Evolutionary conservation across 768 basidiomycete species (phyloP).

Genomic region (Mycena albidolilacea): DNA sequence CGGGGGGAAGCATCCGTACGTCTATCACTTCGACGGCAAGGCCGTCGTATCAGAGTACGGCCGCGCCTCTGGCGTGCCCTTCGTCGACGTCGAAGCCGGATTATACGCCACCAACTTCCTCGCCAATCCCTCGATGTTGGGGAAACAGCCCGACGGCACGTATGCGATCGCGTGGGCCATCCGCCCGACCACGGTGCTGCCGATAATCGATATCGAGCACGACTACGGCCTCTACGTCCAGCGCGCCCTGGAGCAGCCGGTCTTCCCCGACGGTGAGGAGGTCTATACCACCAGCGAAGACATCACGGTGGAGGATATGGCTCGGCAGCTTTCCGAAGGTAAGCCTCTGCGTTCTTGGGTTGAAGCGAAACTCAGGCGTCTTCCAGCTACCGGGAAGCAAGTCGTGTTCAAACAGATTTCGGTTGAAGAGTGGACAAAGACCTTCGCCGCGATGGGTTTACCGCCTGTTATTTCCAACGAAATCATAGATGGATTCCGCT

Average conservation of each 20-base stretch:
- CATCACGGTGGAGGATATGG: conserved; percentile 18
- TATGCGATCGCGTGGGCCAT: background rate
- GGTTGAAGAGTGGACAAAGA: background rate
- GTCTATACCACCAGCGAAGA: conserved; percentile 13
- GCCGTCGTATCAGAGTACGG: conserved; percentile 24
- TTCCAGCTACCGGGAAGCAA: conserved; percentile 10
- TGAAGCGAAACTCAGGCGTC: background rate
- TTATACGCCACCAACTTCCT: conserved; percentile 24
- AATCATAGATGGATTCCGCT: conserved; percentile 3
- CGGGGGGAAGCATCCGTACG: conserved; percentile 9
- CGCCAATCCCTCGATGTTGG: background rate
- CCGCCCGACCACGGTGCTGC: conserved; percentile 10
- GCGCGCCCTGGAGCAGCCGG: conserved; percentile 15
- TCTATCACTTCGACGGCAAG: conserved; percentile 26
- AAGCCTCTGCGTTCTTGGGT: background rate
- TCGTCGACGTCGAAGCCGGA: conserved; percentile 33
- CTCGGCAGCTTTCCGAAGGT: conserved; percentile 18
- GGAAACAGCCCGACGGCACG: conserved; percentile 18
- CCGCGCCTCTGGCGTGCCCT: conserved; percentile 16
- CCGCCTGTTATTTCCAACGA: background rate
- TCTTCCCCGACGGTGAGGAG: conserved; percentile 13
- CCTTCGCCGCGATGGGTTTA: background rate
- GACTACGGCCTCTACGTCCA: conserved; percentile 33
- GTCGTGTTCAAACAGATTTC: conserved; percentile 18
- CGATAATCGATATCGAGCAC: conserved; percentile 23